Evolutionary conservation across 2,329 filamentous ascomycete species (phyloP).

Genomic region (Neurospora sp.): DNA sequence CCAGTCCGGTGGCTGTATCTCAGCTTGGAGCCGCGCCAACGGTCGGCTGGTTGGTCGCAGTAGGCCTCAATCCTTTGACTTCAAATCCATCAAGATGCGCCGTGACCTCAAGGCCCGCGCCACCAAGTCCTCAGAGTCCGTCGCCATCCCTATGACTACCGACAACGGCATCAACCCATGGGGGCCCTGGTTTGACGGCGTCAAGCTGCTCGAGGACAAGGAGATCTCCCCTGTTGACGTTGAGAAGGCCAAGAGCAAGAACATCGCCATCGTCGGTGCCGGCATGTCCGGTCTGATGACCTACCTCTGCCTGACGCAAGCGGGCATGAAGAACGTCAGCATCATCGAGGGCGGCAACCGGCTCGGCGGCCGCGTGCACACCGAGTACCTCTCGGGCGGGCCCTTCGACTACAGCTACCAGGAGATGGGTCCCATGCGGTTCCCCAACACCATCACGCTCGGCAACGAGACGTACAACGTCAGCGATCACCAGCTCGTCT

Average conservation of each 20-base stretch:
- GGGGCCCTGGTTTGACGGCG: slow-evolving; percentile 59
- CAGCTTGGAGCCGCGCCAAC: slow-evolving; percentile 25
- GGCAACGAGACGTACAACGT: slow-evolving; percentile 49
- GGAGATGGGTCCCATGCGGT: slow-evolving; percentile 56
- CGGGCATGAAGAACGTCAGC: slow-evolving; percentile 49
- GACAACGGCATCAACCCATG: slow-evolving; percentile 34
- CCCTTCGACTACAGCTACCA: slow-evolving; percentile 58
- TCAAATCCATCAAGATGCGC: slow-evolving; percentile 18
- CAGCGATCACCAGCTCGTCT: slow-evolving; percentile 54
- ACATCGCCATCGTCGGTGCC: slow-evolving; percentile 54
- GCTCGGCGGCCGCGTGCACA: slow-evolving; percentile 55
- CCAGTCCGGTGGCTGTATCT: slow-evolving; percentile 28
- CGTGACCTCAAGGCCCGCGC: slow-evolving; percentile 9
- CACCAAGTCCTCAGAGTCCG: slow-evolving; percentile 7
- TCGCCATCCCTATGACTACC: slow-evolving; percentile 38
- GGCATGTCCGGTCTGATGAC: slow-evolving; percentile 59
- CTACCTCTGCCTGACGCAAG: slow-evolving; percentile 36
- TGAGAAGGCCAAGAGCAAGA: slow-evolving; percentile 43
- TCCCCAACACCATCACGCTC: slow-evolving; percentile 43
- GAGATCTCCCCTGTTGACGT: slow-evolving; percentile 43
- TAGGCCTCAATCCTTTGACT: slow-evolving; percentile 21
- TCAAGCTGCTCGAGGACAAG: slow-evolving; percentile 46
- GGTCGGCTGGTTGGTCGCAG: slow-evolving; percentile 27
- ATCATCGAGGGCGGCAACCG: slow-evolving; percentile 52
- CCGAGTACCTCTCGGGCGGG: slow-evolving; percentile 49